Evolutionary conservation across 164 flowering plant species (phyloP), one percentile per base, ranked within the genome.

Genomic region (Liquidambar formosana): DNA sequence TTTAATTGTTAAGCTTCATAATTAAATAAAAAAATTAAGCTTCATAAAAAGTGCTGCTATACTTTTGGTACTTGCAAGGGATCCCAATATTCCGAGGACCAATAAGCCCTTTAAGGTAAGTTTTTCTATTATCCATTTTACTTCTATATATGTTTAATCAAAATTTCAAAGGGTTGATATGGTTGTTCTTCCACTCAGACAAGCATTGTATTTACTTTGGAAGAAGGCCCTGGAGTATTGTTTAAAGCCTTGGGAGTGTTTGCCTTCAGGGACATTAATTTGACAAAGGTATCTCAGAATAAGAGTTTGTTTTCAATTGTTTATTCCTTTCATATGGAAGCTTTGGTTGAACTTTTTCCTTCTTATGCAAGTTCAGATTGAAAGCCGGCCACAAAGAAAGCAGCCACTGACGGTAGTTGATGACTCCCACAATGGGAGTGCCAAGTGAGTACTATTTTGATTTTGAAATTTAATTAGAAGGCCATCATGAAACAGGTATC

Each of bases 241-340:
- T 86, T 84, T 57, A 86, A 86, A 75, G 88, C 81, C 1, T 70
- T 84, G 63, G 80, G 85, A 0, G 84, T 84, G 10, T 85, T 85
- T 59, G 82, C 83, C 2, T 71, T 83, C 22, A 71, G 89, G 69
- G 73, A 78, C 54, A 83, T 85, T 14, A 81, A 81, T 68, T 68
- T 83, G 70, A 78, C 85, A n/a, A 85, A 81, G 73, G 76, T 77
- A 25, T 28, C 21, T 16, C 33, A 12, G 15, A 15, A 14, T 71
- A 26, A 14, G 47, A 65, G 18, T 12, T 15, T 53, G 5, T 28
- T 61, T 26, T 54, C n/a, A 52, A 18, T 51, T 56, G 26, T 15
- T 23, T 6, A 45, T 52, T 65, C 11, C 26, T 28, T 22, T 28
- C n/a, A 19, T 48, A 9, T 19, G 14, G 26, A 21, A 22, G 22